phyloP scores from a whole-genome alignment of 495 filamentous ascomycete species.

The Penicillium malachiteum region DNA sequence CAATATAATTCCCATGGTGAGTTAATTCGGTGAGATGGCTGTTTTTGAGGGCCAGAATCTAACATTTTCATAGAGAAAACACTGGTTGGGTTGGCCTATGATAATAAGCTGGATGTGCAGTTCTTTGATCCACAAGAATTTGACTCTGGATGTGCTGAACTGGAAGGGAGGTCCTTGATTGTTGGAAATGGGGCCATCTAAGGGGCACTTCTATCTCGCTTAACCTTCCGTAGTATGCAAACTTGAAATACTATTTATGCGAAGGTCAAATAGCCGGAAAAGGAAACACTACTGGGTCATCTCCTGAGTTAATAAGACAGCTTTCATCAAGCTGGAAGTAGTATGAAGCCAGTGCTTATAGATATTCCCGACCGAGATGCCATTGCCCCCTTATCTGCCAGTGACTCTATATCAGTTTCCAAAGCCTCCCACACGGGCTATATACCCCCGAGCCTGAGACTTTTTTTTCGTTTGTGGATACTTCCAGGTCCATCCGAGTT shows the following conservation, averaged over 20 bases:
- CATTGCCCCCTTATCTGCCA: no score
- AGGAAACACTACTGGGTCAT: no score
- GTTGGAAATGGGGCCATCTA: constrained; percentile 8
- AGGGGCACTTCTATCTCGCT: background rate
- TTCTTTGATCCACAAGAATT: constrained; percentile 1
- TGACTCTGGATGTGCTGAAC: constrained; percentile 3
- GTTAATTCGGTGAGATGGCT: constrained; percentile 4
- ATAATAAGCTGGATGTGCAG: background rate
- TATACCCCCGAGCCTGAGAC: background rate
- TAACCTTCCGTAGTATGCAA: no score
- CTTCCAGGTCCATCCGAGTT: background rate
- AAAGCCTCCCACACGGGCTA: no score
- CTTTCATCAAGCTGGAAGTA: no score
- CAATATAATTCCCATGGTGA: constrained; percentile 27
- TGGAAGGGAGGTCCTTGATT: background rate
- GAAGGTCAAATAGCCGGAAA: no score
- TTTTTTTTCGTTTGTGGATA: background rate
- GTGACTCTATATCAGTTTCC: no score
- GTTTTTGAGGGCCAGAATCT: background rate
- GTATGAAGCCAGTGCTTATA: no score
- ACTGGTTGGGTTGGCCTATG: constrained; percentile 7
- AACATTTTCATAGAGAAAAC: background rate
- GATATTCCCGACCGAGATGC: no score
- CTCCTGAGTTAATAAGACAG: no score
- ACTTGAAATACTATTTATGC: no score